Evolutionary conservation across 1,139 yeast genomes (phyloP).

Genomic region (Hansenula sp.): DNA sequence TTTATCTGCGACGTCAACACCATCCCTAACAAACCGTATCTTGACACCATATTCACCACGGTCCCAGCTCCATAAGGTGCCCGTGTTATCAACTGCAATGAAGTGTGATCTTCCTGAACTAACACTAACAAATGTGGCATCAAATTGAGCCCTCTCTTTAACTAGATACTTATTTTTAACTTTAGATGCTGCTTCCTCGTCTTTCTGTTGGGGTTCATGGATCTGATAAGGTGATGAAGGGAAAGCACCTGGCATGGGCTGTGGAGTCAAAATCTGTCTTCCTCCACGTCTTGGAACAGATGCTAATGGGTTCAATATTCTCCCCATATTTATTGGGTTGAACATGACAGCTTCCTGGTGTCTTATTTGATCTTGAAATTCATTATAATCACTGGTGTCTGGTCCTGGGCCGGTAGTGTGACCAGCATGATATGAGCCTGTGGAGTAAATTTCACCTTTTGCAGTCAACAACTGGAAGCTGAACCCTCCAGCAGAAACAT

Average conservation of each 20-base stretch:
- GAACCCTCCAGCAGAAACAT: conserved; percentile 64
- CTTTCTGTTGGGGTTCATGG: background rate
- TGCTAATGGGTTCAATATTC: background rate
- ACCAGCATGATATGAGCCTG: conserved; percentile 52
- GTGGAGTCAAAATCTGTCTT: background rate
- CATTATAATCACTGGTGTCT: conserved; percentile 28
- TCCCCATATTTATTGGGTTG: background rate
- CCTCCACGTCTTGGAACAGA: background rate
- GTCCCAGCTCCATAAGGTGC: conserved; percentile 65
- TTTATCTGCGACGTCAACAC: conserved; percentile 4
- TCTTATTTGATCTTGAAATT: conserved; percentile 19
- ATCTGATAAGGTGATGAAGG: conserved; percentile 5
- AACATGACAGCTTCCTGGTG: conserved; percentile 9
- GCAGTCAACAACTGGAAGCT: conserved; percentile 58
- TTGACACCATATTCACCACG: conserved; percentile 43
- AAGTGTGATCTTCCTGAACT: conserved; percentile 68
- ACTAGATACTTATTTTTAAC: conserved; percentile 7
- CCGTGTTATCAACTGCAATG: conserved; percentile 53
- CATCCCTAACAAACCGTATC: conserved; percentile 34
- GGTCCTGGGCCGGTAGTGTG: conserved; percentile 32
- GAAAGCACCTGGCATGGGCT: background rate
- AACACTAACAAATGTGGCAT: conserved; percentile 40
- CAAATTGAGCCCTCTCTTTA: conserved; percentile 6
- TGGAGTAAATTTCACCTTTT: conserved; percentile 48
- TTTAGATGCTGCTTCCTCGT: background rate